Base-by-base conservation (phyloP, 805 yeast species). In the Nakazawaea wickerhamii region DNA sequence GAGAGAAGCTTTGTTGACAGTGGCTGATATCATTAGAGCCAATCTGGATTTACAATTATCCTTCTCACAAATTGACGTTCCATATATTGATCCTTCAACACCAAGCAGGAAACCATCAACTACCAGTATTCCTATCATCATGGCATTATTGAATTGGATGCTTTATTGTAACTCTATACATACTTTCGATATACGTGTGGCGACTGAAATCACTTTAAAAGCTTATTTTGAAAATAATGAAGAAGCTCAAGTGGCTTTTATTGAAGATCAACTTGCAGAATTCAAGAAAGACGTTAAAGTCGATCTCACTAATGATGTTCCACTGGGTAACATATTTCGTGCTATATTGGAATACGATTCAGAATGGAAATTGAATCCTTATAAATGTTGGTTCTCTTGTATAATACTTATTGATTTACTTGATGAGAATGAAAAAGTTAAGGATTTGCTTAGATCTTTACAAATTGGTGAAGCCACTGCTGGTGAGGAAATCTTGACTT, bases 1-100 rank as follows among this genome's bases (percentile, higher is more conserved):
- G 48, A 73, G 84, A 0, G 57, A 70, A 14, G 84, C 96, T 0
- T 66, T 93, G 25, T 64, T 81, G 4, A 79, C 95, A 0, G 78
- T 87, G 2, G 89, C 95, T 1, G 91, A 83, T 48, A 65, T 90
- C 25, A 81, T 93, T 4, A 64, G 80, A 37, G 73, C 78, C 23
- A 88, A 89, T 57, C 60, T 69, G 3, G 74, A 68, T 2, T 72
- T 84, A 26, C 99, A 93, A 59, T 63, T 65, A 11, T 77, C 77
- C 45, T 83, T 91, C 52, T 71, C 88, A 1, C 79, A 79, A 42
- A 80, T 91, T 11, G 98, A 93, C 59, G 96, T 93, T 6, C 99
- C 99, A 0, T 87, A 82, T 55, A 69, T 90, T 43, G 97, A 88
- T 54, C 88, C 96, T 9, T 33, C 46, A 2, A 68, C 81, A 4